Percentiles rank a stretch among this genome's conserved stretches.
Conservation (phyloP, 257 asterid species). For the Datura wrightii region DNA sequence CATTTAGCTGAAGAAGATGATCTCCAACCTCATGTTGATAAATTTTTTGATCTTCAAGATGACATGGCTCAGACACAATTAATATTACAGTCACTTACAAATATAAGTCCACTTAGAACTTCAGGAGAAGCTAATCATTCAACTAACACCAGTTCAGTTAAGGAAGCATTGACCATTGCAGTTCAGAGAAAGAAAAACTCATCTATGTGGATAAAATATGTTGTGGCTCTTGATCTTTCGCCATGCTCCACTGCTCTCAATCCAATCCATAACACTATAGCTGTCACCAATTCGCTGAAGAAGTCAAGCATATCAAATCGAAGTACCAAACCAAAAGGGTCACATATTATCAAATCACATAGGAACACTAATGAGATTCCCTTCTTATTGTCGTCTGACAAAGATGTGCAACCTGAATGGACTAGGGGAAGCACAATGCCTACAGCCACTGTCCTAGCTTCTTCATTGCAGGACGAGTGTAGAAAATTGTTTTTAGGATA, state of each 20-base stretch:
- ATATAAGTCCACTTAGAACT: slow-evolving; percentile 53
- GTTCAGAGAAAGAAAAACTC: slow-evolving; percentile 67
- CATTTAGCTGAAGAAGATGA: slow-evolving; percentile 57
- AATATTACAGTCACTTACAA: slow-evolving; percentile 61
- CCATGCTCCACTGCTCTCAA: slow-evolving; percentile 36
- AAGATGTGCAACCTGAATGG: slow-evolving; percentile 54
- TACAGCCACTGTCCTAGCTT: slow-evolving; percentile 50
- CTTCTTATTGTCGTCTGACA: slow-evolving; percentile 40
- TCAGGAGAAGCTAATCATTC: slow-evolving; percentile 46
- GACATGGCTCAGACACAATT: slow-evolving; percentile 53
- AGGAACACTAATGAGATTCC: slow-evolving; percentile 43
- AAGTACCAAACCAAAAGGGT: slow-evolving; percentile 43
- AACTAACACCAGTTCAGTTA: slow-evolving; percentile 44
- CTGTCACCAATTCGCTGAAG: slow-evolving; percentile 36
- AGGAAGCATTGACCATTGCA: slow-evolving; percentile 54
- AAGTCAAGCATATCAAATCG: slow-evolving; percentile 34
- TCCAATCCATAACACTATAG: slow-evolving; percentile 33
- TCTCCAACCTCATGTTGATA: slow-evolving; percentile 62
- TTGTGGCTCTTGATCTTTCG: slow-evolving; percentile 70
- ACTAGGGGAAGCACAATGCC: slow-evolving; percentile 43
- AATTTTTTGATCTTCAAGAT: slow-evolving; percentile 57
- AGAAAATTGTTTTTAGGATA: slow-evolving; percentile 57
- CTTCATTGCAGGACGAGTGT: slow-evolving; percentile 57
- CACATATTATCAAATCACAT: slow-evolving; percentile 39
- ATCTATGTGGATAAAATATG: slow-evolving; percentile 67